Evolutionary conservation across 2,329 filamentous ascomycete genomes (phyloP), one percentile per base, ranked within the genome.

Genomic region (Juglanconis sp.): DNA sequence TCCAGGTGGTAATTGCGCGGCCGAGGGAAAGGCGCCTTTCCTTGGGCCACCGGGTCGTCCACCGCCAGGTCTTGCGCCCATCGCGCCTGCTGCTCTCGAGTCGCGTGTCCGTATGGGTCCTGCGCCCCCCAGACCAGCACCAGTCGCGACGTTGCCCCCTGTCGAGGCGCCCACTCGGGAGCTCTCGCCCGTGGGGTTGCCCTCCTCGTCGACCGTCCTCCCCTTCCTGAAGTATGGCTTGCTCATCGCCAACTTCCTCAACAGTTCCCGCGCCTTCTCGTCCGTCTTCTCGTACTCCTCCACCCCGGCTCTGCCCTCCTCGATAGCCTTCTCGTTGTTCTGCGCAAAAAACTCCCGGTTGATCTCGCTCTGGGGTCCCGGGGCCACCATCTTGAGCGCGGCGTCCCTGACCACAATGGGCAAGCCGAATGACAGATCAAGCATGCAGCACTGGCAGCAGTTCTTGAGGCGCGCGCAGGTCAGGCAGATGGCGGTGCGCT

Each of bases 391-490:
- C 80, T 98, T 98, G 65, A 99, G 81, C 5, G 96, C 95, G 3
- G 95, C 95, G 79, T 99, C 95, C 71, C 95, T 87, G 61, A 99
- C 91, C 13, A 93, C 90, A 70, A 99, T 96, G 10, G 95, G 95
- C 34, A 99, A 81, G 31, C 95, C 96, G 71, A 98, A 99, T 11
- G 91, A 94, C 62, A 99, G 79, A 81, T 99, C 95, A 56, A 99
- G 88, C 92, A 98, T 98, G 80, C 95, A 99, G 77, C 89, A 94
- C 79, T 99, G 95, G 72, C 95, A 99, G 79, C 95, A 98, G 79
- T 99, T 99, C 78, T 99, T 99, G 66, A 98, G 83, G 49, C 95
- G 90, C 30, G 95, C 94, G 79, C 95, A 99, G 46, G 95, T 99
- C 31, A 99, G 82, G 75, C 95, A 99, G 69, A 98, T 96, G 69